Evolutionary conservation across 495 filamentous ascomycete species (phyloP), one percentile per base, ranked within the genome.

Genomic region (Podospora appendiculata): DNA sequence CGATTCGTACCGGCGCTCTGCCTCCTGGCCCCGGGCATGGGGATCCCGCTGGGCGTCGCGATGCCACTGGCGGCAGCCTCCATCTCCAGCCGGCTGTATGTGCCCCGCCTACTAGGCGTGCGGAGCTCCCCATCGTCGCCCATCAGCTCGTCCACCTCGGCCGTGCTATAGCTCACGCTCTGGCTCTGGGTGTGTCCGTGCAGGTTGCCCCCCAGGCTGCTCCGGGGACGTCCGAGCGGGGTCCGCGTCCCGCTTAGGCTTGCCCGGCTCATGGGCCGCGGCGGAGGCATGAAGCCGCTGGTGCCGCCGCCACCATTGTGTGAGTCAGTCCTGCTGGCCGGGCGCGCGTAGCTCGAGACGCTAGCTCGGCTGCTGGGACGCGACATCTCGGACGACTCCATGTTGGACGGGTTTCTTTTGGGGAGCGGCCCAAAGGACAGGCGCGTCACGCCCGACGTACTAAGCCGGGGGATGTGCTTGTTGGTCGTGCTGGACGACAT

Each of bases 301-400:
- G 45, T 34, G 42, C 44, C 3, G n/a, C n/a, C n/a, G n/a, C n/a
- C n/a, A n/a, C n/a, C 13, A 10, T 45, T 36, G 48, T 62, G 58
- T n/a, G 69, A 70, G 17, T 78, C 78, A 12, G 65, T 67, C 43
- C 77, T 71, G 59, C 73, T 78, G 7, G 70, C 58, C 0, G 78
- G 76, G 17, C 75, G 69, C 40, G 69, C 70, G 53, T 76, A 76
- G 48, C 70, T 76, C 48, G 78, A 72, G 33, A 78, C 55, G 58
- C 81, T 84, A 55, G 80, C 77, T 42, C 82, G 74, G 58, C 80
- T 84, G 63, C 79, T 82, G 8, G 83, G 83, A 33, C 83, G 75
- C 55, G 77, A 78, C 38, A 61, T 56, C 14, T 70, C 65, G 12
- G 65, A 57, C 14, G 17, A 10, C 17, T 70, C 64, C 16, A 68